These are phyloP conservation scores for Erodium maritimum DNA, from an alignment of 345 rosid species.

Conservation along the genomic window DNA sequence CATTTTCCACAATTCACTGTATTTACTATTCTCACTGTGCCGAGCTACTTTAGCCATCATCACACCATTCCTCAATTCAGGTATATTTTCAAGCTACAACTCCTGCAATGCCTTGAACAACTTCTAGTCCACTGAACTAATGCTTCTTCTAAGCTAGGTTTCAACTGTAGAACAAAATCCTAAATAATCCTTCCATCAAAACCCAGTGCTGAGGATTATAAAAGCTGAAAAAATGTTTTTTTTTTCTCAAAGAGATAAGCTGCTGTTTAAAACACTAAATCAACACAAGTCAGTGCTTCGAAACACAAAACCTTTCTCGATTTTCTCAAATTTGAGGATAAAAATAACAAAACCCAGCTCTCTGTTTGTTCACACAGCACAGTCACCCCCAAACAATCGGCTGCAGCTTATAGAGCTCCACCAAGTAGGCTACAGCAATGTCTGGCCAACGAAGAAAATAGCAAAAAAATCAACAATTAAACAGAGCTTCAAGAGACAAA, in stretches of 20 bases:
- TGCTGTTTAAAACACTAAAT: conserved; percentile 11
- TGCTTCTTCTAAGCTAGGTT: no score
- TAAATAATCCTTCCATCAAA: no score
- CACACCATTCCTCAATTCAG: conserved; percentile 14
- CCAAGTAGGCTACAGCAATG: not conserved
- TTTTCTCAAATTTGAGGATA: conserved; percentile 9
- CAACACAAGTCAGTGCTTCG: conserved; percentile 14
- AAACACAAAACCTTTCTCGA: conserved; percentile 18
- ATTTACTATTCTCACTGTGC: conserved; percentile 24
- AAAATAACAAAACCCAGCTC: conserved; percentile 6
- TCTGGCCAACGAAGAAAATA: not conserved
- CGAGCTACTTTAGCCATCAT: conserved; percentile 32
- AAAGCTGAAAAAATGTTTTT: conserved; percentile 1
- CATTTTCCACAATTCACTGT: conserved; percentile 42
- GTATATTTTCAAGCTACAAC: not conserved
- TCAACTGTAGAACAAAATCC: no score
- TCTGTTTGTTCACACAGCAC: not conserved
- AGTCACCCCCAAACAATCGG: not conserved
- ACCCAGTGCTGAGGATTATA: no score
- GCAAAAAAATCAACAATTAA: no score
- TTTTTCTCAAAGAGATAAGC: conserved; percentile 12
- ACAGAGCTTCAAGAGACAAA: not conserved
- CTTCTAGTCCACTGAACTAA: no score
- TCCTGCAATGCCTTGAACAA: not conserved
- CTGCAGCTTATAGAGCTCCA: no score